Percentiles rank a stretch among this genome's conserved stretches.
phyloP scores from a whole-genome alignment of 768 basidiomycete genomes.

The Phlebiopsis flavidoalba region DNA sequence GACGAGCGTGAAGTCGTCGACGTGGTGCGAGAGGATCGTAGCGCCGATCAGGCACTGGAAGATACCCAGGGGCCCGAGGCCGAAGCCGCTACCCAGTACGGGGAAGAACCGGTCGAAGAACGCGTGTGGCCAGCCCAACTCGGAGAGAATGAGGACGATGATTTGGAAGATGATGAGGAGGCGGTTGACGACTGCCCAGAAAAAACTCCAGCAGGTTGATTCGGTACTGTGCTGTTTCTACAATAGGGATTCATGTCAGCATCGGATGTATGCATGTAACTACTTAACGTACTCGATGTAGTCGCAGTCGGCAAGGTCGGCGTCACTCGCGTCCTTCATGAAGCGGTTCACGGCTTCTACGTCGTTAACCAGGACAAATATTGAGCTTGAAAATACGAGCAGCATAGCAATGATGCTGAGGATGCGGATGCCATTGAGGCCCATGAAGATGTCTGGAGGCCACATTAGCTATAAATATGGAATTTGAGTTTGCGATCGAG shows the following conservation, averaged over 20 bases:
- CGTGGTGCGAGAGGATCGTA: conserved; percentile 53
- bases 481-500: not conserved
- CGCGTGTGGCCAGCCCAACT: conserved; percentile 70
- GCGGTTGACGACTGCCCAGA: conserved; percentile 88
- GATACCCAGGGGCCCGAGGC: conserved; percentile 80
- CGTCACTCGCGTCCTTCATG: conserved; percentile 34
- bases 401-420: conserved; percentile 76
- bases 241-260: conserved; percentile 5
- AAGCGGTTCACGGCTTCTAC: conserved; percentile 71
- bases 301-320: conserved; percentile 53
- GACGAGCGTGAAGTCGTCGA: conserved; percentile 85
- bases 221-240: conserved; percentile 79
- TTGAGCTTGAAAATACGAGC: conserved; percentile 77
- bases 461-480: not conserved
- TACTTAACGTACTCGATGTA: conserved; percentile 61
- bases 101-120: conserved; percentile 88
- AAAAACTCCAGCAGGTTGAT: conserved; percentile 89
- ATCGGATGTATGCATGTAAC: not conserved
- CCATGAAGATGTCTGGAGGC: conserved; percentile 55
- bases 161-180: conserved; percentile 85
- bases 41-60: conserved; percentile 80
- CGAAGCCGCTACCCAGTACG: conserved; percentile 77
- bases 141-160: conserved; percentile 75
- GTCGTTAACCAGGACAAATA: conserved; percentile 69
- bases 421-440: conserved; percentile 72